A percentile compares a stretch with the other conserved stretches of the same genome.
These are phyloP conservation scores for Jimgerdemannia flammicorona DNA, from an alignment of 192 early-diverging fungal genomes.

Conservation along the genomic window DNA sequence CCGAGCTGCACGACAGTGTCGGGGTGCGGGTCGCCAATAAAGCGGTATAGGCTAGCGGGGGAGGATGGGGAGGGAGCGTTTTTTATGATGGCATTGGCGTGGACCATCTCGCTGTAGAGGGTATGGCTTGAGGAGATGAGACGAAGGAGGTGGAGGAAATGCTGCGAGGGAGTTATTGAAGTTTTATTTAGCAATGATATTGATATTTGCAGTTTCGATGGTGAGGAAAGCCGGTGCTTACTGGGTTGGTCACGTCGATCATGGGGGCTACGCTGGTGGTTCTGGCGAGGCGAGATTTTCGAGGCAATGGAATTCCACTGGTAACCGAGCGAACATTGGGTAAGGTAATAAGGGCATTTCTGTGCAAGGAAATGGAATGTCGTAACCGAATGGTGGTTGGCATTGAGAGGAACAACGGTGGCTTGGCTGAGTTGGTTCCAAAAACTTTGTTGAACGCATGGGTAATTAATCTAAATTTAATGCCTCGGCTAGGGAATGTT, in stretches of 20 bases:
- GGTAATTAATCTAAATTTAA: no score
- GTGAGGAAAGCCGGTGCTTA: conserved; percentile 18
- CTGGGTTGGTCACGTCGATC: conserved; percentile 71
- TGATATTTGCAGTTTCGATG: background rate
- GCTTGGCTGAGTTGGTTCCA: no score
- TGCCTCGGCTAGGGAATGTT: no score
- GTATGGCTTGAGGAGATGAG: conserved; percentile 64
- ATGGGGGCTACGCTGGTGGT: conserved; percentile 60
- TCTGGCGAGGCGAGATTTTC: background rate
- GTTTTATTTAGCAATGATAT: background rate
- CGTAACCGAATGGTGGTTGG: no score
- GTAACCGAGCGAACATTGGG: no score
- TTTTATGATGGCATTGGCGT: conserved; percentile 48
- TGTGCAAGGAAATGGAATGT: no score
- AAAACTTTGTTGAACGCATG: no score
- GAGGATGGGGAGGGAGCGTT: conserved; percentile 9
- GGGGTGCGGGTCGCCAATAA: conserved; percentile 41
- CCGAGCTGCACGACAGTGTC: conserved; percentile 58
- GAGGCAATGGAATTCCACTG: background rate
- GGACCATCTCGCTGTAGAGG: conserved; percentile 75
- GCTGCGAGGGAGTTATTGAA: conserved; percentile 17
- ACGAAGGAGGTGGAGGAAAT: conserved; percentile 58
- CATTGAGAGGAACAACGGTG: no score
- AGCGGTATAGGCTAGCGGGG: conserved; percentile 32
- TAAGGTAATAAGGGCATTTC: no score